Evolutionary conservation across 495 filamentous ascomycete genomes (phyloP), one percentile per base, ranked within the genome.

Genomic region (Annulohypoxylon nitens): DNA sequence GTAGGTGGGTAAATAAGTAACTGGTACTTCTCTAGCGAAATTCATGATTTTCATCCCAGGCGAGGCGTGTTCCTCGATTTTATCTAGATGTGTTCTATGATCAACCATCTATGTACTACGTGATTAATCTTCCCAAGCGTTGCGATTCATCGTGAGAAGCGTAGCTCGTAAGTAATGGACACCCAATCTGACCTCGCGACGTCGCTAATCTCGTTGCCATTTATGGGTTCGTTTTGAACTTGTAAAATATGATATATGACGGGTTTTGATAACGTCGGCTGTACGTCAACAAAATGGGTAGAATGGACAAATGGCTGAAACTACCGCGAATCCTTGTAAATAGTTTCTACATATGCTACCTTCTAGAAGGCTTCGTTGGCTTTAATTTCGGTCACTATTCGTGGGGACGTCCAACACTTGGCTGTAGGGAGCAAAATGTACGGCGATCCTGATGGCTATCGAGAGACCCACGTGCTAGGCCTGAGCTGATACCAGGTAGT

Each of bases 291-390:
- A 39, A 41, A 61, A 60, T 18, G 61, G 51, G 26, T n/a, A 61
- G 61, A 61, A 60, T 18, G 61, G 51, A 16, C 20, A 61, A 61
- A 55, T 63, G 48, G 57, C 41, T 67, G 48, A 66, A 67, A 67
- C 62, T 67, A 30, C 48, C 55, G 64, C 20, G 16, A 20, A 67
- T 61, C 69, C 69, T 59, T 45, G 70, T 55, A 67, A 37, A 33
- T 26, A 23, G 51, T 20, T 14, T 50, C 30, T 57, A 16, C 53
- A 41, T 57, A 58, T 51, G 12, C 18, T 69, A 37, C 65, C 65
- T 74, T 74, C 71, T 74, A 57, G 71, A 70, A 74, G 57, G 20
- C 66, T 74, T 74, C 66, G 71, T 58, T 69, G 66, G 66, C 57
- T 74, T 55, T 66, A 69, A 74, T 74, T 61, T 74, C 71, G 54